Percentiles rank a stretch among this genome's conserved stretches.
Evolutionary conservation across 805 yeast genomes (phyloP).

Genomic region (Danielia oregonensis): DNA sequence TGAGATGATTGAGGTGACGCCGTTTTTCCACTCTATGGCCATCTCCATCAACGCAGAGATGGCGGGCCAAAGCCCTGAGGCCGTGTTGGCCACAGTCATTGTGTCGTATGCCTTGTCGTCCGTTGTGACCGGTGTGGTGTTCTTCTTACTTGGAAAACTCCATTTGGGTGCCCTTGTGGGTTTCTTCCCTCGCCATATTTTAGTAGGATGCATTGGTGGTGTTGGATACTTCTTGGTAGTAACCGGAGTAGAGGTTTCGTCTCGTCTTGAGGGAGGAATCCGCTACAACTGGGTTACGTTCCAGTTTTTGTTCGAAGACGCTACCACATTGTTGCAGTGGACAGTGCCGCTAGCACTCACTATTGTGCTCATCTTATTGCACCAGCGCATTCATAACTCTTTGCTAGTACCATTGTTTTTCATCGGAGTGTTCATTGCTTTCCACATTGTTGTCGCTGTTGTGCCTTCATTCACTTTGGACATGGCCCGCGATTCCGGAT

Average conservation of each 20-base stretch:
- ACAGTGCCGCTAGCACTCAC: constrained; percentile 66
- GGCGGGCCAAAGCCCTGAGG: constrained; percentile 41
- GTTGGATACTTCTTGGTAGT: constrained; percentile 90
- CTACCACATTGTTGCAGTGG: constrained; percentile 48
- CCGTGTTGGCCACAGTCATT: constrained; percentile 78
- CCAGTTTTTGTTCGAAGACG: constrained; percentile 41
- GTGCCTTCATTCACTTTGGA: constrained; percentile 65
- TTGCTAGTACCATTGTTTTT: constrained; percentile 79
- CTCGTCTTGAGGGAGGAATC: constrained; percentile 72
- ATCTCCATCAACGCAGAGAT: constrained; percentile 56
- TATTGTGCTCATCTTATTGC: constrained; percentile 51
- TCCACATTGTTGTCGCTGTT: constrained; percentile 64
- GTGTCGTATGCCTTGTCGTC: constrained; percentile 82
- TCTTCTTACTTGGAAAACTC: constrained; percentile 72
- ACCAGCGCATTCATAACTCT: constrained; percentile 56
- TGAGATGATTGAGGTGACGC: constrained; percentile 99
- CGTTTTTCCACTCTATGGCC: constrained; percentile 96
- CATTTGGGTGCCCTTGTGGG: constrained; percentile 84
- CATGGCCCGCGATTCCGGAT: constrained; percentile 67
- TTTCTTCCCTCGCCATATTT: constrained; percentile 92
- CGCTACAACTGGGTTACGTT: constrained; percentile 60
- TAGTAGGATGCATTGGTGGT: constrained; percentile 97
- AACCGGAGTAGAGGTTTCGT: constrained; percentile 90
- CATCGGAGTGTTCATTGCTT: constrained; percentile 61
- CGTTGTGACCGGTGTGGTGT: constrained; percentile 80